These are phyloP conservation scores for Chlorella sp. DNA, from an alignment of 139 green algal species.

Conservation along the genomic window DNA sequence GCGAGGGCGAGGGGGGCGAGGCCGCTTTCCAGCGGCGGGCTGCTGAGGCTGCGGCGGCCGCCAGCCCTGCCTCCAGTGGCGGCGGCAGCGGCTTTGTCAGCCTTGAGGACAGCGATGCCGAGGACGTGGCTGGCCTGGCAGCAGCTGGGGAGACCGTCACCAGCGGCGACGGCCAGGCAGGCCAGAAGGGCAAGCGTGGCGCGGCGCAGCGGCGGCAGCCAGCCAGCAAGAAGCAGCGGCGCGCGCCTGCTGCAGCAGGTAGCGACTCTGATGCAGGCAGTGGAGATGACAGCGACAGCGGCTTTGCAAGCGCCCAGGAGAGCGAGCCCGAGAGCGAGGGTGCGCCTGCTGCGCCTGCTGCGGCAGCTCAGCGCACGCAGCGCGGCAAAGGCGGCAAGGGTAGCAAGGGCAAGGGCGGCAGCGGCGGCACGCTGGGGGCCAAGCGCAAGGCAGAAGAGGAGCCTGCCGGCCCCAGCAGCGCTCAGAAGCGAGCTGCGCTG, in stretches of 20 bases:
- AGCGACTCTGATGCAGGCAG: neutral
- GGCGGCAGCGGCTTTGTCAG: conserved; percentile 18
- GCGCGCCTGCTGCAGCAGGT: neutral
- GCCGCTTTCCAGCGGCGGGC: neutral
- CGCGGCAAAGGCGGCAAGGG: neutral
- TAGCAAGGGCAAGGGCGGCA: neutral
- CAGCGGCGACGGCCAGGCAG: neutral
- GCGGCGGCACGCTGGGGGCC: neutral
- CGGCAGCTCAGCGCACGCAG: no score
- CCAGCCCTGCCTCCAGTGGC: conserved; percentile 14
- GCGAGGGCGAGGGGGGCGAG: conserved; percentile 6
- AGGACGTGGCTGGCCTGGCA: neutral
- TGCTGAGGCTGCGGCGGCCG: neutral
- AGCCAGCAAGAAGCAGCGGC: no score
- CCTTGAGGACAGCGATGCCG: conserved; percentile 1
- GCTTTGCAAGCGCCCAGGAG: conserved; percentile 18
- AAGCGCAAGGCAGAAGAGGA: conserved; percentile 21
- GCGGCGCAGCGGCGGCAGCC: neutral
- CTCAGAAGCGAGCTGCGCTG: neutral
- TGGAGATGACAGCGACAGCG: conserved; percentile 7
- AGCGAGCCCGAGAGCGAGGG: neutral
- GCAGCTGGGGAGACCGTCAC: neutral
- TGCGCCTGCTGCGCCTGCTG: neutral
- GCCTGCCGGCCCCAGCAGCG: neutral
- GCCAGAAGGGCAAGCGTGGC: neutral